Evolutionary conservation across 805 yeast species (phyloP).

Genomic region (Yamadazyma laniorum): DNA sequence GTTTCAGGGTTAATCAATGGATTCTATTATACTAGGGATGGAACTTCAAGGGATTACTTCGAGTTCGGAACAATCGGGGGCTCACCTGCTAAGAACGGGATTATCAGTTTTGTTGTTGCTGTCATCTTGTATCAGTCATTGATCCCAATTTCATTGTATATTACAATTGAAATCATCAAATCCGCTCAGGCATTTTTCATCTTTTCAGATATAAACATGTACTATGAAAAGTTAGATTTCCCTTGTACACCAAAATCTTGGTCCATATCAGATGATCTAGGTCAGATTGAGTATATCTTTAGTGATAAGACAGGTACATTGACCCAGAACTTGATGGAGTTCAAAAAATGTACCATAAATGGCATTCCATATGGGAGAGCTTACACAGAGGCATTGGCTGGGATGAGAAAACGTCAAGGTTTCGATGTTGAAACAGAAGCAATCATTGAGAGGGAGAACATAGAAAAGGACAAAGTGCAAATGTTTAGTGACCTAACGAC

Average conservation of each 20-base stretch:
- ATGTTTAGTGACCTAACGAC: constrained; percentile 47
- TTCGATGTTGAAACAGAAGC: constrained; percentile 67
- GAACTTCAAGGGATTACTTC: constrained; percentile 57
- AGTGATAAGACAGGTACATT: constrained; percentile 84
- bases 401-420: constrained; percentile 75
- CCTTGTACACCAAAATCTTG: constrained; percentile 85
- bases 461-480: constrained; percentile 54
- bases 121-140: constrained; percentile 73
- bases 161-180: constrained; percentile 78
- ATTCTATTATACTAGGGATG: constrained; percentile 47
- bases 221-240: constrained; percentile 65
- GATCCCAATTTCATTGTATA: constrained; percentile 81
- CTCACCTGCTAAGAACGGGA: constrained; percentile 63
- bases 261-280: constrained; percentile 83
- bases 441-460: constrained; percentile 48
- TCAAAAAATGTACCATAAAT: constrained; percentile 73
- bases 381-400: constrained; percentile 80
- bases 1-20: constrained; percentile 73
- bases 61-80: constrained; percentile 73
- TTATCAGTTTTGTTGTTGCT: constrained; percentile 72
- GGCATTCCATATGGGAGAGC: constrained; percentile 76
- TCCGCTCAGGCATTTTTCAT: constrained; percentile 81
- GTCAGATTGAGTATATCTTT: constrained; percentile 81
- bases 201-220: constrained; percentile 70
- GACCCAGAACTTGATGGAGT: constrained; percentile 84